Conservation (phyloP, 2,329 filamentous ascomycete species). For the Xylariaceae sp. region DNA sequence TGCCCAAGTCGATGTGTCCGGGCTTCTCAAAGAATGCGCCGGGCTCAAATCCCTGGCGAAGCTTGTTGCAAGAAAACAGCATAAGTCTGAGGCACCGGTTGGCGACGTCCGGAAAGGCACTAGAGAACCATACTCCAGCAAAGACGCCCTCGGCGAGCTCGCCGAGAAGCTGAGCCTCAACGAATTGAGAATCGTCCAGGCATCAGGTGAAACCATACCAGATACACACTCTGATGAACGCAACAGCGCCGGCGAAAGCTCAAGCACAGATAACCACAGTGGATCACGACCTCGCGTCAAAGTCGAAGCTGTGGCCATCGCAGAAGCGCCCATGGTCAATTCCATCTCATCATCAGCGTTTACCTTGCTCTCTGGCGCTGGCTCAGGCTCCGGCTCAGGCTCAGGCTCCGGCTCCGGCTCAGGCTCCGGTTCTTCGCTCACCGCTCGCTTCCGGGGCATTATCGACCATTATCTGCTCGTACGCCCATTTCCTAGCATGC, state of each 20-base stretch:
- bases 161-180: conserved; percentile 63
- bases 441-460: conserved; percentile 36
- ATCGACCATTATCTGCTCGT: conserved; percentile 59
- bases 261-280: conserved; percentile 35
- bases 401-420: too few species aligned
- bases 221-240: conserved; percentile 39
- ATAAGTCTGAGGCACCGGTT: neutral
- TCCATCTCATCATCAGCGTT: conserved; percentile 8
- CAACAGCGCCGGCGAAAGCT: conserved; percentile 36
- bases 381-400: too few species aligned
- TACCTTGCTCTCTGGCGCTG: conserved; percentile 3
- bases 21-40: conserved; percentile 59
- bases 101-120: neutral
- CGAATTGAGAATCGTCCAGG: conserved; percentile 60
- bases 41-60: conserved; percentile 57
- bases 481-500: conserved; percentile 58
- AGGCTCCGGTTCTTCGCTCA: conserved; percentile 10
- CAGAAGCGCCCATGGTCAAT: conserved; percentile 4
- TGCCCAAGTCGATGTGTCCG: conserved; percentile 66
- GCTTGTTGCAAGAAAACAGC: conserved; percentile 34
- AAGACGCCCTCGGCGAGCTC: conserved; percentile 53
- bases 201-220: conserved; percentile 60
- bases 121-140: conserved; percentile 7
- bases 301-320: conserved; percentile 30
- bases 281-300: conserved; percentile 36